Base-by-base conservation (phyloP, 2,329 filamentous ascomycete species). In the Epichloe amarillans region DNA sequence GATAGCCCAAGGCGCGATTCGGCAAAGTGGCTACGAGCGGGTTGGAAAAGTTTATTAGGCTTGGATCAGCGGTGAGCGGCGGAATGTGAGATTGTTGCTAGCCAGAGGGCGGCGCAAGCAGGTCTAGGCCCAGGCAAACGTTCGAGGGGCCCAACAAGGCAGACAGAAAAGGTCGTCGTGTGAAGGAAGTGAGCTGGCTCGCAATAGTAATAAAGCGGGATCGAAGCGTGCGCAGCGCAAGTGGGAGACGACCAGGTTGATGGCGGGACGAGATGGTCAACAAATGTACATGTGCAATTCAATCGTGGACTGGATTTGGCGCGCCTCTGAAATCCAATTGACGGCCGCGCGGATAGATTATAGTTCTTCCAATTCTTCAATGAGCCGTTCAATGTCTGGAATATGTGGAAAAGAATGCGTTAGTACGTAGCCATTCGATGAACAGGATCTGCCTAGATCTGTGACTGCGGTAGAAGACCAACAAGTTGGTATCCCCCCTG, bases 61-160 rank as follows among this genome's bases (percentile, higher is more conserved):
- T 40, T 23, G 45, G 44, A 50, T 47, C 47, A 26, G 44, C 51
- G 44, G 51, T 47, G 47, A 52, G 19, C 47, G 19, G 23, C 45
- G 15, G n/a, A 46, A 19, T 38, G 40, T 21, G 21, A 50, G 48
- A 33, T 39, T 33, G 46, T 33, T 36, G 41, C n/a, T 14, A 30
- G 26, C 15, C 5, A 15, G 46, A 23, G 40, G 40, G 19, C 40
- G 48, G 30, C 11, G 17, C 23, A 26, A 42, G 19, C 42, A 42
- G 14, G 49, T 41, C 43, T 48, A 36, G 41, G 12, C 23, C 42
- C 35, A 21, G 30, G 26, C 15, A 14, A 46, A 42, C 12, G 5
- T 19, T 45, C 21, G 36, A 44, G 14, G 33, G 41, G 23, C 39
- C 21, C 40, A 45, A 43, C 26, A 30, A 35, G 23, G 11, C 26